phyloP scores from a whole-genome alignment of 352 stramenopile species.

The Blastocystis sp. region DNA sequence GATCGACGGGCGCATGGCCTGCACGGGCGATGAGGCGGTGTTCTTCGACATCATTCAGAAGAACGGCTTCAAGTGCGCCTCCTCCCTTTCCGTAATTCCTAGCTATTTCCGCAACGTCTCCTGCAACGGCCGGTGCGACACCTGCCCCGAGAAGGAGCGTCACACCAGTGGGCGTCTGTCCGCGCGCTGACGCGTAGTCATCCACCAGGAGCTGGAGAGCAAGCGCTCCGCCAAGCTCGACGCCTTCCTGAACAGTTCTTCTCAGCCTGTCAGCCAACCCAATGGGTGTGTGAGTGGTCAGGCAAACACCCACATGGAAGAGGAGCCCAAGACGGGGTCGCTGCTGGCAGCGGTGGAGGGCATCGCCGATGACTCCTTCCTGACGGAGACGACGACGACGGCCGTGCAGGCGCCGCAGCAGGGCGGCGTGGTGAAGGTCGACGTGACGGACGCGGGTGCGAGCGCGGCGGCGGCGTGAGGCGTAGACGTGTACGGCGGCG shows the following conservation, averaged over 20 bases:
- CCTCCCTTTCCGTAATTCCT: background rate
- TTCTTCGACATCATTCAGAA: constrained; percentile 62
- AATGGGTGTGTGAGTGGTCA: too few species aligned
- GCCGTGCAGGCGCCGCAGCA: background rate
- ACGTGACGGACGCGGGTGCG: background rate
- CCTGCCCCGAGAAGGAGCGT: background rate
- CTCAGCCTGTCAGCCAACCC: background rate
- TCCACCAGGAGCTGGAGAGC: background rate
- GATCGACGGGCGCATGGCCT: constrained; percentile 46
- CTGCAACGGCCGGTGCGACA: background rate
- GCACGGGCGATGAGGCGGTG: constrained; percentile 51
- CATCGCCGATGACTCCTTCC: constrained; percentile 37
- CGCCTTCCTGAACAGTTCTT: background rate
- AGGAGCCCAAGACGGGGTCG: background rate
- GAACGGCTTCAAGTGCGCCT: constrained; percentile 43
- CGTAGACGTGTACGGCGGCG: constrained; percentile 53
- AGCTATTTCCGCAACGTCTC: constrained; percentile 39
- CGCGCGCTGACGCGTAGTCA: background rate
- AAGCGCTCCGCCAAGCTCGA: background rate
- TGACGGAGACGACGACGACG: background rate
- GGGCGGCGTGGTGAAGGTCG: constrained; percentile 3
- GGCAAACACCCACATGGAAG: background rate
- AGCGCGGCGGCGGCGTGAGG: background rate
- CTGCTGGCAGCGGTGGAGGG: constrained; percentile 9
- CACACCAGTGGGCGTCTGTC: background rate